Percentiles rank a stretch among this genome's conserved stretches.
Evolutionary conservation across 805 yeast species (phyloP).

Genomic region (Cyberlindnera mycetangii): DNA sequence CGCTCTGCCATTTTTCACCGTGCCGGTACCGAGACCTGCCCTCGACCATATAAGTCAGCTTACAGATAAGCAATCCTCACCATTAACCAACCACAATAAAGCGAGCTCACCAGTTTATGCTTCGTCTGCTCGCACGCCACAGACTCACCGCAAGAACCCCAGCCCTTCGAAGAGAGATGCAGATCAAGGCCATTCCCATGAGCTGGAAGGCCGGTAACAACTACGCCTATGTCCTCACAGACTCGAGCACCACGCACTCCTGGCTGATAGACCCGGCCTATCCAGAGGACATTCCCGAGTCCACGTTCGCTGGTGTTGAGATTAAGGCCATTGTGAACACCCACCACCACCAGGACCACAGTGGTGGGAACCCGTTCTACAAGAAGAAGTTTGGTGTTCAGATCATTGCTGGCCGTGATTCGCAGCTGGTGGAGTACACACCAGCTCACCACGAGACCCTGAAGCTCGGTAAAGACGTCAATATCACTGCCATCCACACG

Average conservation of each 20-base stretch:
- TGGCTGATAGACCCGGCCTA: conserved; percentile 94
- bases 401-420: conserved; percentile 80
- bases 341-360: conserved; percentile 94
- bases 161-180: conserved; percentile 55
- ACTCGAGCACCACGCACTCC: conserved; percentile 60
- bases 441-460: conserved; percentile 64
- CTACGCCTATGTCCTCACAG: conserved; percentile 76
- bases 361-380: conserved; percentile 69
- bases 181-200: conserved; percentile 79
- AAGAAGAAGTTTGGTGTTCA: conserved; percentile 42
- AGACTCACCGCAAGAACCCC: not conserved
- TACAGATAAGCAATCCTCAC: too few relatives aligned
- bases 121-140: not conserved
- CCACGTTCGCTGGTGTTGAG: conserved; percentile 40
- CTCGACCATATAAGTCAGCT: too few relatives aligned
- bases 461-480: conserved; percentile 59
- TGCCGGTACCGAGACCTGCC: not conserved
- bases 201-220: conserved; percentile 95
- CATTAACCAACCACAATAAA: not conserved
- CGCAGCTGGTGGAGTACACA: conserved; percentile 67
- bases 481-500: conserved; percentile 81
- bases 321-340: conserved; percentile 85
- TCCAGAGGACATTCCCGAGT: conserved; percentile 60
- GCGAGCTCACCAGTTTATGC: not conserved
- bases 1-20: not conserved